Base-by-base conservation (phyloP, 768 basidiomycete species). In the Naganishia randhawae region DNA sequence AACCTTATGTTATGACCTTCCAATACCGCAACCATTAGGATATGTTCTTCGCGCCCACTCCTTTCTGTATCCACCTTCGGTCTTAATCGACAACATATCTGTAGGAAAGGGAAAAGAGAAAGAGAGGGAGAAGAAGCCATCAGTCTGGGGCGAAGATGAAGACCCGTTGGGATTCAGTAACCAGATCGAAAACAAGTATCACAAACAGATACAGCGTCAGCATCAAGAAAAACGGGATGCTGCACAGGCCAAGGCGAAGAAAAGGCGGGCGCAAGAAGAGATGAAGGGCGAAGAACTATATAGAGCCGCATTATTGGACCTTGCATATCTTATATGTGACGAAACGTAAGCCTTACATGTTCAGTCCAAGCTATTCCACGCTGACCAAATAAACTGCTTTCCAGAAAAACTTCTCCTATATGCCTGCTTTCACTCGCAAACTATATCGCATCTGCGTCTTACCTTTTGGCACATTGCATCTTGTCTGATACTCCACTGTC, bases 241-340 rank as follows among this genome's bases (percentile, higher is more conserved):
- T 5, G 37, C 32, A 5, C 37, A 61, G 39, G 19, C 39, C 19
- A 39, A 25, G 57, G 10, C 1, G 57, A 39, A 27, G 37, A 39
- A 39, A 25, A 4, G 37, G 35, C 37, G 33, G 37, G 57, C 57
- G 57, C 39, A 25, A 8, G 57, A 61, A 25, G 37, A 39, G 33
- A 29, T 61, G 57, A 16, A 25, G 2, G 57, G 57, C 25, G 57
- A 41, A 16, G 57, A 61, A 39, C 27, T 61, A 39, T 1, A 27
- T n/a, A 39, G 57, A 39, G 57, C 57, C 11, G 66, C 66, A 25
- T 11, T 67, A 41, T 57, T 67, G 53, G 66, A 67, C 31, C 25
- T 67, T 32, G 66, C 66, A 19, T 67, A 67, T 31, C 19, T 55
- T 29, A 67, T 67, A 52, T 67, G 66, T 22, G 52, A 67, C 29